These are phyloP conservation scores for Phytophthora foliorum DNA, from an alignment of 352 stramenopile genomes.

Conservation along the genomic window DNA sequence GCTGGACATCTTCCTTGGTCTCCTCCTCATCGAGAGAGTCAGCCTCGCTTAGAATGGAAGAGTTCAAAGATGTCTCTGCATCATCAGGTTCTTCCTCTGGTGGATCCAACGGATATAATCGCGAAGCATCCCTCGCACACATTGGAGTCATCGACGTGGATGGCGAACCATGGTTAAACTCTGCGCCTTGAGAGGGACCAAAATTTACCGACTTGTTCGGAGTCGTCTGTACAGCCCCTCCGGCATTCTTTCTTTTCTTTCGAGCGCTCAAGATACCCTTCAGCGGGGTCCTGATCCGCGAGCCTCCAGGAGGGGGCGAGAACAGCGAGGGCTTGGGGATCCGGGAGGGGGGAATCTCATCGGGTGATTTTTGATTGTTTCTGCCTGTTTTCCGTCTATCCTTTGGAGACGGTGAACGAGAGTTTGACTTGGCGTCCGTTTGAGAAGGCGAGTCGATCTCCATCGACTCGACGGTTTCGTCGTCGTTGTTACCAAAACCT, in stretches of 20 bases:
- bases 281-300: constrained; percentile 53
- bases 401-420: constrained; percentile 2
- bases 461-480: constrained; percentile 32
- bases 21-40: constrained; percentile 67
- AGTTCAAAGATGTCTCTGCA: constrained; percentile 86
- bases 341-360: constrained; percentile 7
- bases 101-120: constrained; percentile 75
- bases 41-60: constrained; percentile 82
- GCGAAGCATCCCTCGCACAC: constrained; percentile 60
- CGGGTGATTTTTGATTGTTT: constrained; percentile 11
- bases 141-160: constrained; percentile 91
- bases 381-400: neutral
- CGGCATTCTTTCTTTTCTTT: constrained; percentile 48
- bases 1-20: constrained; percentile 28
- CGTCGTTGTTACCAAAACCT: neutral
- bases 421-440: constrained; percentile 5
- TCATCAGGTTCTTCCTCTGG: constrained; percentile 71
- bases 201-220: constrained; percentile 90
- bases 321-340: constrained; percentile 21
- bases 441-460: constrained; percentile 20
- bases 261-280: constrained; percentile 83
- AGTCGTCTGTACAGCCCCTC: constrained; percentile 49
- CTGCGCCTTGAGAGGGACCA: constrained; percentile 75
- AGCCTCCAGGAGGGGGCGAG: constrained; percentile 37
- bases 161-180: constrained; percentile 84